Conservation (phyloP, 2,329 filamentous ascomycete species). For the Clonostachys rhizophaga region DNA sequence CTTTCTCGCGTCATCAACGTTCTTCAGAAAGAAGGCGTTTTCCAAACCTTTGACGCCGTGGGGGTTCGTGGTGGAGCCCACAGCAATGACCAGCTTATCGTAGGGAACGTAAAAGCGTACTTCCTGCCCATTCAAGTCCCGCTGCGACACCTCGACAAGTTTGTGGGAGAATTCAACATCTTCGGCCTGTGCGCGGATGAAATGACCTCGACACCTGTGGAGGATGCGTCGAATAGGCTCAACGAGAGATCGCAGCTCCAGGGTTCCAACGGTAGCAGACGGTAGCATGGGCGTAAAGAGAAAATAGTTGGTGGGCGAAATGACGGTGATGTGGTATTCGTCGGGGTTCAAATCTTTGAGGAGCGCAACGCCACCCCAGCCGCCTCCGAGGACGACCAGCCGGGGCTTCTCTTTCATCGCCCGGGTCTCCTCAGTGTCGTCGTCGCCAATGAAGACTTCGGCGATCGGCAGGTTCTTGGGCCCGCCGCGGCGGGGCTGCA, state of each 20-base stretch:
- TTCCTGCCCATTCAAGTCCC: conserved; percentile 66
- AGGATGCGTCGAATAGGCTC: conserved; percentile 90
- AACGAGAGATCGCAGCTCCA: conserved; percentile 85
- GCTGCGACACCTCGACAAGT: conserved; percentile 79
- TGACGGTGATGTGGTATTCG: conserved; percentile 92
- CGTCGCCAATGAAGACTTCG: conserved; percentile 83
- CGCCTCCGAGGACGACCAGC: conserved; percentile 86
- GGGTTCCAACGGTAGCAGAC: conserved; percentile 90
- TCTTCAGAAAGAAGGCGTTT: conserved; percentile 91
- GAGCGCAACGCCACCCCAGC: conserved; percentile 91
- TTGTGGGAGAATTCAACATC: conserved; percentile 91
- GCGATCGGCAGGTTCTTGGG: conserved; percentile 94
- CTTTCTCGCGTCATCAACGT: conserved; percentile 83
- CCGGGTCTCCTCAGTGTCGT: conserved; percentile 68
- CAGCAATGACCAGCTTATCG: conserved; percentile 90
- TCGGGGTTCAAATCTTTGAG: conserved; percentile 86
- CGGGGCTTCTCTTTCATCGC: conserved; percentile 82
- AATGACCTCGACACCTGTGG: conserved; percentile 75
- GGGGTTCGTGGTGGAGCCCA: conserved; percentile 88
- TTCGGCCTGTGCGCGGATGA: conserved; percentile 80
- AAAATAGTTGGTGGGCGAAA: conserved; percentile 95
- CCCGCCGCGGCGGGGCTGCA: conserved; percentile 77
- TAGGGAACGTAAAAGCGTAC: conserved; percentile 90
- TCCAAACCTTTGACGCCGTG: conserved; percentile 95
- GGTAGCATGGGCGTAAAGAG: conserved; percentile 97